Base-by-base conservation (phyloP, 2,329 filamentous ascomycete genomes). In the Penicillium fuscoglaucum region DNA sequence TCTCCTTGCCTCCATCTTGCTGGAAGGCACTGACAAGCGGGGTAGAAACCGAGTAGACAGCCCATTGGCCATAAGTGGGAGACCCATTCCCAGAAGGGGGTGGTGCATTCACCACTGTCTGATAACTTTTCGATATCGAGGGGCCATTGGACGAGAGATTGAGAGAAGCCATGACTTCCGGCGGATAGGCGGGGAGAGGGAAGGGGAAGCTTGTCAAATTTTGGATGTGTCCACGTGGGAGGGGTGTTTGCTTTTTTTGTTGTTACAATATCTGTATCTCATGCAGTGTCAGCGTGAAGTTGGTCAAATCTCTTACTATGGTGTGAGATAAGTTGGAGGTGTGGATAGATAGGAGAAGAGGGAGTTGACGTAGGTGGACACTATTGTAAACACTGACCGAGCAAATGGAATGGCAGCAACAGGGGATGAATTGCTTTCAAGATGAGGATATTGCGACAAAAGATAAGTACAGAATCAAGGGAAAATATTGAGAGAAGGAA, bases 1-100 rank as follows among this genome's bases (percentile, higher is more conserved):
- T 98, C 79, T 98, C 93, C 79, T 97, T 98, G 65, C 85, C 88
- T 57, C 85, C 83, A 72, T 95, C 90, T 63, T 83, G 81, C 77
- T 96, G 91, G 76, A 99, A 99, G 59, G 93, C 93, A 79, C 90
- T 98, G 73, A 91, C 84, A 41, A 99, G 85, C 55, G 95, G 95
- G 60, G 93, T 90, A 74, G 95, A 90, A 41, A 99, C 95, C 8
- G 90, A 90, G 79, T 96, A 96, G 61, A 99, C 82, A 21, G 91
- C 93, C 95, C 95, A 99, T 80, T 93, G 90, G 62, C 86, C 92
- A 72, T 90, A 90, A 48, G 92, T 96, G 40, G 90, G 84, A 48
- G 93, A 96, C 72, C 81, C 81, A 57, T 83, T 71, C 15, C 83
- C 83, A 60, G 83, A 80, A 17, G 86, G 82, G 57, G 80, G 73